Evolutionary conservation across 495 filamentous ascomycete species (phyloP).

Genomic region (Podospora didyma): DNA sequence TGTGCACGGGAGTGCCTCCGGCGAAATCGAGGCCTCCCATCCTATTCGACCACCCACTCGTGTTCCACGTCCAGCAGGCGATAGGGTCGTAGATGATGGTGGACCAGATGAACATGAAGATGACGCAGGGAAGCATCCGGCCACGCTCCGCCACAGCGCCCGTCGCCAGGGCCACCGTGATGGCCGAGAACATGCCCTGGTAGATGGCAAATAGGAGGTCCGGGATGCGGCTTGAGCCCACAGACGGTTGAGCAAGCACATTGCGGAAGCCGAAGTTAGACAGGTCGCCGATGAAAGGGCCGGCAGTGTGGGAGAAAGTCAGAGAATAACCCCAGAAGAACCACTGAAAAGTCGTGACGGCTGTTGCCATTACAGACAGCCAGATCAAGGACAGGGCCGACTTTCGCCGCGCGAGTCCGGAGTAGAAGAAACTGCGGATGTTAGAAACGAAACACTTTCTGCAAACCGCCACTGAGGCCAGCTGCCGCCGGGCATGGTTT

Average conservation of each 20-base stretch:
- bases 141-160: slow-evolving; percentile 90
- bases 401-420: slow-evolving; percentile 88
- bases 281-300: slow-evolving; percentile 77
- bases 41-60: slow-evolving; percentile 72
- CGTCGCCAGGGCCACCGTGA: slow-evolving; percentile 88
- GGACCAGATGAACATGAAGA: slow-evolving; percentile 96
- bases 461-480: not conserved
- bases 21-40: slow-evolving; percentile 91
- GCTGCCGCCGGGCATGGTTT: not conserved
- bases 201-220: slow-evolving; percentile 91
- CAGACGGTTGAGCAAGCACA: slow-evolving; percentile 71
- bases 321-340: slow-evolving; percentile 98
- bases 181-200: slow-evolving; percentile 93
- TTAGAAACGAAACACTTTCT: slow-evolving; percentile 8
- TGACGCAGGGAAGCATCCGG: slow-evolving; percentile 86
- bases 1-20: slow-evolving; percentile 92
- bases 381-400: slow-evolving; percentile 91
- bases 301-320: slow-evolving; percentile 83
- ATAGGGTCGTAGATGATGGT: slow-evolving; percentile 94
- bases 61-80: slow-evolving; percentile 97
- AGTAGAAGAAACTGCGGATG: slow-evolving; percentile 82
- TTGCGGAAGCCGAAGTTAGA: slow-evolving; percentile 80
- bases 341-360: slow-evolving; percentile 91
- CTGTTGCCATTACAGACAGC: slow-evolving; percentile 89
- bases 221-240: slow-evolving; percentile 71